A percentile compares a stretch with the other conserved stretches of the same genome.
These are phyloP conservation scores for Lobulomyces angularis DNA, from an alignment of 192 early-diverging fungal species.

Conservation along the genomic window DNA sequence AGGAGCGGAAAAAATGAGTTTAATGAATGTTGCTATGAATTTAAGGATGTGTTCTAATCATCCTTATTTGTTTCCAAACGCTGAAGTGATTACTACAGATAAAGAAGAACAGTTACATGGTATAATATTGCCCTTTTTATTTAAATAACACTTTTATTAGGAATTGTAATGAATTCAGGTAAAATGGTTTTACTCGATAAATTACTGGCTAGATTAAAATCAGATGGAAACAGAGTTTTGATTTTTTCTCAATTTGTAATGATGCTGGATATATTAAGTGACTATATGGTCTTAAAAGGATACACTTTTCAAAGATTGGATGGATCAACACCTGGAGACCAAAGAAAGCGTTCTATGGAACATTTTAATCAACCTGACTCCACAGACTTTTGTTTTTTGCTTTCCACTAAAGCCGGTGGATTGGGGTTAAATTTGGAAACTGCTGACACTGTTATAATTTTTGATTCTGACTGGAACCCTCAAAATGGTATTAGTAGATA, in stretches of 20 bases:
- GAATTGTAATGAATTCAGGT: conserved; percentile 80
- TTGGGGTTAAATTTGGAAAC: conserved; percentile 94
- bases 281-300: conserved; percentile 79
- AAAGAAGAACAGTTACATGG: too few species aligned
- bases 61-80: conserved; percentile 77
- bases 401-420: conserved; percentile 94
- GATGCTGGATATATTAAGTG: conserved; percentile 91
- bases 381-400: conserved; percentile 89
- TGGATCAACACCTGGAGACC: conserved; percentile 76
- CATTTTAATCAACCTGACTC: conserved; percentile 90
- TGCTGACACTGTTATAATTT: conserved; percentile 95
- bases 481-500: conserved; percentile 50
- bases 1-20: conserved; percentile 50
- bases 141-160: too few species aligned
- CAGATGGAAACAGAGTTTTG: conserved; percentile 86
- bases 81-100: too few species aligned
- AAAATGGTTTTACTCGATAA: conserved; percentile 98
- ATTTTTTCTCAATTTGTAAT: conserved; percentile 98
- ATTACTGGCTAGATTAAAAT: conserved; percentile 75
- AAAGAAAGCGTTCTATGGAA: conserved; percentile 91
- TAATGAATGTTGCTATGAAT: conserved; percentile 92
- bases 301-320: conserved; percentile 89
- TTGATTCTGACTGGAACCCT: conserved; percentile 77
- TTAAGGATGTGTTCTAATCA: conserved; percentile 96
- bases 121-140: too few species aligned